A percentile compares a stretch with the other conserved stretches of the same genome.
These are phyloP conservation scores for Syncephalastrum racemosum DNA, from an alignment of 371 early-diverging fungal species.

Conservation along the genomic window DNA sequence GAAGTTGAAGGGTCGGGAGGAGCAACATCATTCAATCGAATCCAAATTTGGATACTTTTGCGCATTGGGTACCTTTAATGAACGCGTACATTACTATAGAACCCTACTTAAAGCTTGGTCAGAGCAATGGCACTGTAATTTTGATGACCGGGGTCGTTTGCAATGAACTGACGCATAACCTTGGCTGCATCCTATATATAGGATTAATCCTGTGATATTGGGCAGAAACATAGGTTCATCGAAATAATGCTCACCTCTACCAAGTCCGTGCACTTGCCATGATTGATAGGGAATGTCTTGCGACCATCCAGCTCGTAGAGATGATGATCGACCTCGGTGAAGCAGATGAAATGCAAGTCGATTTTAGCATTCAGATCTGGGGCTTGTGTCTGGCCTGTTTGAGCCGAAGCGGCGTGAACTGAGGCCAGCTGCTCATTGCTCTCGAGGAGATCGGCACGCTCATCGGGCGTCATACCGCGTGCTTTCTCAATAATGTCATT, in stretches of 20 bases:
- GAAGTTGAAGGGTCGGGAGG: too few species aligned
- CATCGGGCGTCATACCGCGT: conserved; percentile 54
- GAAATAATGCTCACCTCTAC: conserved; percentile 37
- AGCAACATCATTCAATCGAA: too few species aligned
- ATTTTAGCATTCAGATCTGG: conserved; percentile 67
- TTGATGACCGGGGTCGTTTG: conserved; percentile 59
- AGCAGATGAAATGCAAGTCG: conserved; percentile 79
- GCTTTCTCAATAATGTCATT: conserved; percentile 58
- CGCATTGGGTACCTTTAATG: too few species aligned
- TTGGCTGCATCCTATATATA: conserved; percentile 53
- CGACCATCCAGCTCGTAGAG: conserved; percentile 86
- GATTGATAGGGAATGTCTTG: conserved; percentile 75
- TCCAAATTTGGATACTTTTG: too few species aligned
- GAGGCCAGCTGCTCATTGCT: conserved; percentile 43
- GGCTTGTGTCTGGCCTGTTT: conserved; percentile 71
- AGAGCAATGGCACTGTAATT: conserved; percentile 69
- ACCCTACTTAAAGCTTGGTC: conserved; percentile 10
- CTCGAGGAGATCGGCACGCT: conserved; percentile 69
- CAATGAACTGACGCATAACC: conserved; percentile 67
- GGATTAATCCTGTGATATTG: background rate
- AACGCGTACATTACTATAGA: too few species aligned
- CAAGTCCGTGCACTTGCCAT: conserved; percentile 64
- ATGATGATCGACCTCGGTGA: conserved; percentile 66
- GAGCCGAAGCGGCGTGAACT: conserved; percentile 55
- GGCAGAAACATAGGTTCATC: background rate